phyloP scores from a whole-genome alignment of 441 rosid species.

The Raphanus hybrid region DNA sequence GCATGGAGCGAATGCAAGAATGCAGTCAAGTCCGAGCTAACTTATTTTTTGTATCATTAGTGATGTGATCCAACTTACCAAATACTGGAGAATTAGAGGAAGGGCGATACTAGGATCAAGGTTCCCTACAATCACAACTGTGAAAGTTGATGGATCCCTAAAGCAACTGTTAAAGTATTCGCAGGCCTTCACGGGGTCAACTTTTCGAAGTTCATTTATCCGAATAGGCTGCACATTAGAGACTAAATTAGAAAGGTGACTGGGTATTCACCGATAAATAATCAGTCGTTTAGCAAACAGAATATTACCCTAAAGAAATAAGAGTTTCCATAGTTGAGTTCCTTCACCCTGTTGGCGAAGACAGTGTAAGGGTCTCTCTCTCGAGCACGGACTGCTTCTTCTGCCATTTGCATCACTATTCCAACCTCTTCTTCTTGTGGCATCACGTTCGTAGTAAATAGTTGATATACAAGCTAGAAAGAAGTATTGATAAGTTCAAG shows the following conservation, averaged over 20 bases:
- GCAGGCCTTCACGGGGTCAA: constrained; percentile 88
- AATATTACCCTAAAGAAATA: constrained; percentile 81
- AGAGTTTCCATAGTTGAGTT: constrained; percentile 92
- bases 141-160: constrained; percentile 92
- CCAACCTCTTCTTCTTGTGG: constrained; percentile 95
- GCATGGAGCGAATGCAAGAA: constrained; percentile 32
- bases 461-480: constrained; percentile 80
- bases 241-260: constrained; percentile 31
- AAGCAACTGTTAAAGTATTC: constrained; percentile 88
- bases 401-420: constrained; percentile 97
- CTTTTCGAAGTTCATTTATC: constrained; percentile 73
- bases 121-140: constrained; percentile 90
- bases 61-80: constrained; percentile 63
- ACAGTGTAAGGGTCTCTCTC: constrained; percentile 95
- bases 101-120: constrained; percentile 74
- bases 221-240: constrained; percentile 75
- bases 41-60: constrained; percentile 8
- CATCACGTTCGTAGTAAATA: constrained; percentile 73
- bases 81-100: constrained; percentile 82
- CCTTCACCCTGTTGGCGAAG: constrained; percentile 87
- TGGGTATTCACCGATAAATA: constrained; percentile 18
- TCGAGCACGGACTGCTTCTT: constrained; percentile 94
- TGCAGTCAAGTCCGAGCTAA: constrained; percentile 27
- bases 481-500: constrained; percentile 19
- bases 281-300: constrained; percentile 18